Base-by-base conservation (phyloP, 805 yeast species). In the Ogataea philodendri region DNA sequence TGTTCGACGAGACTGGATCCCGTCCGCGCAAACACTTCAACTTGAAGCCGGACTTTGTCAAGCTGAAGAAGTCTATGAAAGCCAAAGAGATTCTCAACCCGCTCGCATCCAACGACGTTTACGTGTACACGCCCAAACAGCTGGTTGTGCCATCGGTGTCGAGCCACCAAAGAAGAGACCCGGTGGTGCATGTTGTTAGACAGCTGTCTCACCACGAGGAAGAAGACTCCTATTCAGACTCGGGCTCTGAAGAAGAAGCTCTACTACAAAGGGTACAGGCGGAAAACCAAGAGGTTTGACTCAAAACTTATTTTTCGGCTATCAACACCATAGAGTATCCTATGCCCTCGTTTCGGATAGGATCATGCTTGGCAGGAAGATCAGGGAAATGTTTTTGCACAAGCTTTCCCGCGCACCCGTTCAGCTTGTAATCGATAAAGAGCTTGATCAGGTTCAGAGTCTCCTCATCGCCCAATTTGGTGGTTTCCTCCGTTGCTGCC, bases 1-100 rank as follows among this genome's bases (percentile, higher is more conserved):
- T 83, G 27, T 81, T 76, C 52, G 90, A 81, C 44, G 89, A 82
- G 37, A 87, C 18, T 17, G 15, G 22, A 10, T 10, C 15, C 4
- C 28, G 31, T 4, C 16, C 38, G 32, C 25, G 33, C 18, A 35
- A 29, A 16, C 21, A 30, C 28, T 41, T 44, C 30, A 44, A 49
- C 26, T 21, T 44, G n/a, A 41, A 41, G 16, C 33, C 44, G 1
- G 22, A 31, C 7, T 26, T 22, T 10, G 18, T 30, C 25, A 36
- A 30, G 23, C 19, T 35, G 21, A 36, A 25, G n/a, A 30, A 36
- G 15, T 14, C 20, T 17, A 28, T 34, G 5, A 29, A 13, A 7
- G 9, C 30, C 3, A 34, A 34, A 27, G 22, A 19, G 8, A 19
- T 15, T 21, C 18, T 23, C 28, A 16, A 24, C 39, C 26, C 16